Percentiles rank a stretch among this genome's conserved stretches.
These are phyloP conservation scores for Dryadomyces quercus-mongolicae DNA, from an alignment of 2,329 filamentous ascomycete species.

Conservation along the genomic window DNA sequence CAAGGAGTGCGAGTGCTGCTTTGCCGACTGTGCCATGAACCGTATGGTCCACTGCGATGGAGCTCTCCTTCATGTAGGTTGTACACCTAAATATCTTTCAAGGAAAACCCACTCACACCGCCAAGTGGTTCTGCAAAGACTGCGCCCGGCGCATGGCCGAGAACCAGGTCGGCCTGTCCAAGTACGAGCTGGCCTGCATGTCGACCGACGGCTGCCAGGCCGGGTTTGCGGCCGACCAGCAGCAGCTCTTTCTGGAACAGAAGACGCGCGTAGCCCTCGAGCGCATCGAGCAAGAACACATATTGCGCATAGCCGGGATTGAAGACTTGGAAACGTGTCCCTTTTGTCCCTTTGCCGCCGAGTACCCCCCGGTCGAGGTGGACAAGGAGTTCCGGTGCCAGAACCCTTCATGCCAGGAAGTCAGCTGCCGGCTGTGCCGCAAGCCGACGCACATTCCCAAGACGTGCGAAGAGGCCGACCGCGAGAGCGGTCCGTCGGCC, in stretches of 20 bases:
- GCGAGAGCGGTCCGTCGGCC: slow-evolving; percentile 45
- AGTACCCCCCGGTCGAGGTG: slow-evolving; percentile 53
- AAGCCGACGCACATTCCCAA: slow-evolving; percentile 58
- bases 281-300: slow-evolving; percentile 57
- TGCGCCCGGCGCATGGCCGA: slow-evolving; percentile 58
- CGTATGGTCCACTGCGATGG: slow-evolving; percentile 57
- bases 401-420: slow-evolving; percentile 48
- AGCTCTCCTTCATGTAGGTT: slow-evolving; percentile 34
- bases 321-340: slow-evolving; percentile 66
- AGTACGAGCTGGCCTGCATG: slow-evolving; percentile 59
- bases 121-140: slow-evolving; percentile 52
- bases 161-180: slow-evolving; percentile 54
- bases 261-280: slow-evolving; percentile 51
- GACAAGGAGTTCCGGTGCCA: slow-evolving; percentile 65
- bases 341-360: slow-evolving; percentile 70
- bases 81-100: too few species aligned
- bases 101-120: not conserved
- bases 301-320: slow-evolving; percentile 56
- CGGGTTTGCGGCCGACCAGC: slow-evolving; percentile 44
- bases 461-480: slow-evolving; percentile 54
- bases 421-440: slow-evolving; percentile 58
- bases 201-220: slow-evolving; percentile 53
- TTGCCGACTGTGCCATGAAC: slow-evolving; percentile 50
- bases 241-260: slow-evolving; percentile 43
- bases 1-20: slow-evolving; percentile 65